phyloP scores from a whole-genome alignment of 169 alveolate species.

The Plasmodium vivax region DNA sequence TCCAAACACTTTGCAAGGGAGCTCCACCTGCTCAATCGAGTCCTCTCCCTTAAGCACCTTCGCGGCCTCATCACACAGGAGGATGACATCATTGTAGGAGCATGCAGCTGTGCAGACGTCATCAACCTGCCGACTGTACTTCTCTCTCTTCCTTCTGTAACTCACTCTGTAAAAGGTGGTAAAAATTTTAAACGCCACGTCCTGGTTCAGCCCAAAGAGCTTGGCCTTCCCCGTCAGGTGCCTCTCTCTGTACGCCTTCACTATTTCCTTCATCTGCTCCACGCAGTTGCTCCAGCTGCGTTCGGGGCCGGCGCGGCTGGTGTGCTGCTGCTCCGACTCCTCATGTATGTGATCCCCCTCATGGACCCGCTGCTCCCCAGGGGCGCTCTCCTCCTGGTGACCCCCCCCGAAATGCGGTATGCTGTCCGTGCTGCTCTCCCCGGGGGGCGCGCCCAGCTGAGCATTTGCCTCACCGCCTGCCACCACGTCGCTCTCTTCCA shows the following conservation, averaged over 20 bases:
- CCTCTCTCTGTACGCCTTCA: constrained; percentile 26
- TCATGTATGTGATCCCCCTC: not conserved
- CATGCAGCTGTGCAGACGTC: constrained; percentile 66
- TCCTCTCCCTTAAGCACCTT: constrained; percentile 76
- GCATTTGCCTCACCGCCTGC: not conserved
- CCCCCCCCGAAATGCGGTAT: not conserved
- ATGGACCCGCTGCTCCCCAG: not conserved
- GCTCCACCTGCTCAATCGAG: constrained; percentile 61
- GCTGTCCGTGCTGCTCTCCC: not conserved
- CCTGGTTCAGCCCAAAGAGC: constrained; percentile 69
- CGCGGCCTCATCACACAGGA: constrained; percentile 79
- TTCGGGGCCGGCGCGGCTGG: not conserved
- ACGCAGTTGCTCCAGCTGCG: not conserved
- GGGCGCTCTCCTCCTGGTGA: not conserved
- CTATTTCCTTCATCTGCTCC: not conserved
- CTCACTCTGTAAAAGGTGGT: constrained; percentile 63
- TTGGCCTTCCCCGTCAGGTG: constrained; percentile 7
- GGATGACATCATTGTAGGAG: constrained; percentile 78
- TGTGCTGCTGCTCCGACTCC: not conserved
- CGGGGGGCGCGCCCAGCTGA: not conserved
- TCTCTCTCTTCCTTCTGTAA: constrained; percentile 49
- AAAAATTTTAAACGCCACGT: constrained; percentile 76
- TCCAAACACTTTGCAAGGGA: constrained; percentile 78
- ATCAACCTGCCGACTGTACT: not conserved
- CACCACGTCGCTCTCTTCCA: not conserved